Evolutionary conservation across 2,329 filamentous ascomycete species (phyloP).

Genomic region (Colletotrichum sp.): DNA sequence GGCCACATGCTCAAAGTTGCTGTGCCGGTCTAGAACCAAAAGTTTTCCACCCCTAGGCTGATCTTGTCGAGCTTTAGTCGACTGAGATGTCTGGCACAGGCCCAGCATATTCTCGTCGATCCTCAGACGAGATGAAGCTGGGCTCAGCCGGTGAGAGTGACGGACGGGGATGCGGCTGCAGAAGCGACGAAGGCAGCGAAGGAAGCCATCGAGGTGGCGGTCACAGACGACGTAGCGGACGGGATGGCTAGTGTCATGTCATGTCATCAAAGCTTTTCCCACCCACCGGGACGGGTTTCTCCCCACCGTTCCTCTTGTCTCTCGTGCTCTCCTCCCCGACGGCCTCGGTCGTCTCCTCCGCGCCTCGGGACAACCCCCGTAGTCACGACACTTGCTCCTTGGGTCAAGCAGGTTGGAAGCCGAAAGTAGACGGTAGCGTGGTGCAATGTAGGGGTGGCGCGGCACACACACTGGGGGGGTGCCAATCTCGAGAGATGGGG

Average conservation of each 20-base stretch:
- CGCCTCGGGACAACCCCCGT: constrained; percentile 2
- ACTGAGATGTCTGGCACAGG: not conserved
- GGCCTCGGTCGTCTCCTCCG: not conserved
- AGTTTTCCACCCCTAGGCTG: not conserved
- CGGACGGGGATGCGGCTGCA: not conserved
- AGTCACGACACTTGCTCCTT: constrained; percentile 1
- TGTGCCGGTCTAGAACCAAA: constrained; percentile 10
- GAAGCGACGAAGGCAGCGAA: not conserved
- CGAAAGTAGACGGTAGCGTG: not conserved
- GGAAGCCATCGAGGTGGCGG: constrained; percentile 2
- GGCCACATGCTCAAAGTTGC: constrained; percentile 10
- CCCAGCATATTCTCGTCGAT: not conserved
- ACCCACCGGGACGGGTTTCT: not conserved
- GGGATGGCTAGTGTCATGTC: constrained; percentile 1
- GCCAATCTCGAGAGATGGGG: not conserved
- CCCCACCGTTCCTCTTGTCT: not conserved
- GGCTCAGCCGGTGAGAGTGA: not conserved
- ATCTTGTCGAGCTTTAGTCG: constrained; percentile 3
- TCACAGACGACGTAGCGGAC: not conserved
- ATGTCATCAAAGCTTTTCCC: constrained; percentile 12
- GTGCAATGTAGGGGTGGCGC: constrained; percentile 2
- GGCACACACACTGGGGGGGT: not conserved
- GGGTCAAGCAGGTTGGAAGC: not conserved
- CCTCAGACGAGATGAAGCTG: not conserved
- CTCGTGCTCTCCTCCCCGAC: not conserved